A percentile compares a stretch with the other conserved stretches of the same genome.
phyloP scores from a whole-genome alignment of 2,329 filamentous ascomycete species.

The Cordyceps javanica region DNA sequence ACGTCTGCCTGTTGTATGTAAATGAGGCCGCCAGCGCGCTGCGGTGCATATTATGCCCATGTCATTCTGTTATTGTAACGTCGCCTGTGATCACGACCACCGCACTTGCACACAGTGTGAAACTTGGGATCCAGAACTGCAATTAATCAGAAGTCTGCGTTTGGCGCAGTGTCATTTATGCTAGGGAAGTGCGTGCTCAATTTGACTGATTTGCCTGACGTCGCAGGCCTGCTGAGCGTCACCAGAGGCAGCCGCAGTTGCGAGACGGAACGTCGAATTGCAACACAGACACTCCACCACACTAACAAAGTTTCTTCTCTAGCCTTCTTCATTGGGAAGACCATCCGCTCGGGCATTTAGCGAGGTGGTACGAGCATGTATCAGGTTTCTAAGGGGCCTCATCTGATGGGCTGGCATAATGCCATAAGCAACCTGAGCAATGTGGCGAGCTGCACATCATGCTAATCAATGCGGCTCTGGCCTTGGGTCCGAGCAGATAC shows the following conservation, averaged over 20 bases:
- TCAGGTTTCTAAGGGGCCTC: not conserved
- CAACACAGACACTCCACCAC: constrained; percentile 4
- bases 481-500: not conserved
- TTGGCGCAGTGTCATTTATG: not conserved
- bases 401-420: not conserved
- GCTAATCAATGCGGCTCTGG: not conserved
- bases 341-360: not conserved
- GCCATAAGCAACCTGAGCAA: not conserved
- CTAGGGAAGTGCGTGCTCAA: not conserved
- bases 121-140: not conserved
- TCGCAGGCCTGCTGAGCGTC: not conserved
- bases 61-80: constrained; percentile 4
- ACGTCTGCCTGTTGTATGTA: not conserved
- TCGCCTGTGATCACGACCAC: not conserved
- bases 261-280: not conserved
- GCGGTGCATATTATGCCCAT: not conserved
- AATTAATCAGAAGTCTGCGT: not conserved
- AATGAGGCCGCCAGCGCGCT: not conserved
- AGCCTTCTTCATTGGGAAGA: not conserved
- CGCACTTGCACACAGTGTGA: not conserved
- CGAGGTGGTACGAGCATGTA: constrained; percentile 2
- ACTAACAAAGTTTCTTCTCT: not conserved
- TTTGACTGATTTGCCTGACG: not conserved
- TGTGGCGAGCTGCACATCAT: not conserved
- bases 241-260: not conserved